Evolutionary conservation across 2,329 filamentous ascomycete genomes (phyloP), one percentile per base, ranked within the genome.

Genomic region (Geosmithia morbida): DNA sequence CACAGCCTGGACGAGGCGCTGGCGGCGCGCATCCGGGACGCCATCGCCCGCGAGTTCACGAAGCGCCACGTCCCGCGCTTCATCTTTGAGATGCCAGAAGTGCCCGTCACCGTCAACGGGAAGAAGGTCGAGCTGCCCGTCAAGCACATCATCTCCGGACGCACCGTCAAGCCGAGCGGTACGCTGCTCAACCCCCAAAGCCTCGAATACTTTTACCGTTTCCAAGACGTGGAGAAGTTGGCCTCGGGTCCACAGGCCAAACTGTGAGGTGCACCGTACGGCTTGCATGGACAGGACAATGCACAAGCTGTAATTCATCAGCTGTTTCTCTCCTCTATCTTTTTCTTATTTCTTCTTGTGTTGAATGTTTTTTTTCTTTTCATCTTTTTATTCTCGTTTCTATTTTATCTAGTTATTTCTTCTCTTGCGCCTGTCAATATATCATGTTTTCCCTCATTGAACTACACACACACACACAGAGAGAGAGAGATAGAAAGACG

Each of bases 121-220:
- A 92, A 92, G 61, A 92, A 92, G 62, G 86, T 92, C 3, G 86
- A 92, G 60, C 56, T 92, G 46, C 85, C 85, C 0, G 83, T 92
- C 29, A 92, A 92, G 66, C 82, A 86, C 57, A 92, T 92, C 52
- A 81, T 92, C 1, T 87, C 77, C 0, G 86, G 86, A 0, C 78
- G 80, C 54, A 75, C 66, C 20, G 76, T 92, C 58, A 87, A 83
- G 62, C 76, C 85, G 0, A 86, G 81, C 45, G 85, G 85, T 1
- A 90, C 85, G 3, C 62, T 92, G 56, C 64, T 84, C 47, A 92
- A 94, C 56, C 86, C 86, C 0, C 65, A 83, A 56, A 85, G 83
- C 52, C 62, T 92, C 49, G 72, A 87, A 30, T 90, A 74, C 44
- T 51, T 49, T 41, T 89, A 92, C 55, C 80, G 78, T 57, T 92